Conservation (phyloP, 1,139 yeast species). For the Cylindricascospora bacillispora region DNA sequence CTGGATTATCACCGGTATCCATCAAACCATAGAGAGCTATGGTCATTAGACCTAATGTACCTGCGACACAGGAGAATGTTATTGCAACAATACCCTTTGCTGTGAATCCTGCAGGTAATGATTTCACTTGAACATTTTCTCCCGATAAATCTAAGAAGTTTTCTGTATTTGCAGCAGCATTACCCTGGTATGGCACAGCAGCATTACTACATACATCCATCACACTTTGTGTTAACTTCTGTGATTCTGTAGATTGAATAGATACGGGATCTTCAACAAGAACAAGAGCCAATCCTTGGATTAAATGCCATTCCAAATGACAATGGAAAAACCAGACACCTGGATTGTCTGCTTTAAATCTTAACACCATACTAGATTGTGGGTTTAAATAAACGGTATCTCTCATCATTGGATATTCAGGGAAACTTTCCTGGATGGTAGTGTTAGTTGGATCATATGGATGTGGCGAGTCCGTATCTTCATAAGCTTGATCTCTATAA, state of each 20-base stretch:
- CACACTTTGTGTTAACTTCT: constrained; percentile 43
- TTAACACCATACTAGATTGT: constrained; percentile 53
- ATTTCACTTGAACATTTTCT: constrained; percentile 49
- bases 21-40: constrained; percentile 75
- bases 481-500: constrained; percentile 39
- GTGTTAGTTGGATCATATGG: constrained; percentile 39
- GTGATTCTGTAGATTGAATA: constrained; percentile 39
- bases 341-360: constrained; percentile 74
- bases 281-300: constrained; percentile 70
- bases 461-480: constrained; percentile 32
- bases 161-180: constrained; percentile 70
- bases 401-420: constrained; percentile 55
- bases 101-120: constrained; percentile 79
- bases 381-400: constrained; percentile 57
- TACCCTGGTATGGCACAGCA: constrained; percentile 45
- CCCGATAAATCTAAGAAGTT: constrained; percentile 56
- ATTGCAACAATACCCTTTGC: constrained; percentile 82
- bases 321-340: constrained; percentile 94
- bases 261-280: constrained; percentile 63
- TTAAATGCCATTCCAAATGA: constrained; percentile 89
- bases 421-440: constrained; percentile 31
- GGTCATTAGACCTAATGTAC: constrained; percentile 62
- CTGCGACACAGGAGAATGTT: constrained; percentile 66
- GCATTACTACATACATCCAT: constrained; percentile 43
- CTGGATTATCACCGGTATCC: constrained; percentile 50